Percentiles rank a stretch among this genome's conserved stretches.
Evolutionary conservation across 2,329 filamentous ascomycete genomes (phyloP).

Genomic region (Didymella glomerata): DNA sequence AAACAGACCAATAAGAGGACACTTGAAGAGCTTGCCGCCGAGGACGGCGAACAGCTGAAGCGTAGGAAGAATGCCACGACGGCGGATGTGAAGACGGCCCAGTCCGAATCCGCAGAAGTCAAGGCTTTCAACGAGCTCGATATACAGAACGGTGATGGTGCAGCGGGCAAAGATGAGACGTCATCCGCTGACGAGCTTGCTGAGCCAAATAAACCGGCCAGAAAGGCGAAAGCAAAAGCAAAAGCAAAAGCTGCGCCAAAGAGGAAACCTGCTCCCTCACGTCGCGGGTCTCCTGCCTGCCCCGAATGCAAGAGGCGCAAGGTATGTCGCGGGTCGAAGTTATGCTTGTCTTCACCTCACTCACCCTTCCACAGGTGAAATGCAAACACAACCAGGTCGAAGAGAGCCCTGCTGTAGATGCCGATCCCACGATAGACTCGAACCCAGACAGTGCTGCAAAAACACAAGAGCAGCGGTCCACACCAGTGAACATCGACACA

Average conservation of each 20-base stretch:
- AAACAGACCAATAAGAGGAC: slow-evolving; percentile 6
- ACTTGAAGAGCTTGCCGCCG: slow-evolving; percentile 1
- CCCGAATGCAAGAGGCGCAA: slow-evolving; percentile 12
- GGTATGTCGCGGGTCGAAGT: not conserved
- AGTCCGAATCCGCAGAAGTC: not conserved
- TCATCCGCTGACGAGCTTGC: not conserved
- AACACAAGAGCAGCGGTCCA: not conserved
- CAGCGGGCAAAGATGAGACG: not conserved
- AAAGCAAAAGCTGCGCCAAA: not conserved
- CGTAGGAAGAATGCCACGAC: not conserved
- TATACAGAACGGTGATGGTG: not conserved
- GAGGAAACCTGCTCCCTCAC: not conserved
- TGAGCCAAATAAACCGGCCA: not conserved
- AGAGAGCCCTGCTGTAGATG: not conserved
- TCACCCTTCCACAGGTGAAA: slow-evolving; percentile 8
- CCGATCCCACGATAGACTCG: not conserved
- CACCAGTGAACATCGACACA: not conserved
- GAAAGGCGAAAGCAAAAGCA: not conserved
- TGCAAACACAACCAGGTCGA: slow-evolving; percentile 6
- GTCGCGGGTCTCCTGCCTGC: slow-evolving; percentile 6
- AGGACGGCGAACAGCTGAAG: not conserved
- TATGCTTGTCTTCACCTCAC: not conserved
- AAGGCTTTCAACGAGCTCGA: not conserved
- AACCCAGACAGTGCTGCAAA: not conserved
- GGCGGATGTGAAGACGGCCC: not conserved